These are phyloP conservation scores for Inonotus obliquus DNA, from an alignment of 1,284 basidiomycete genomes.

Conservation along the genomic window DNA sequence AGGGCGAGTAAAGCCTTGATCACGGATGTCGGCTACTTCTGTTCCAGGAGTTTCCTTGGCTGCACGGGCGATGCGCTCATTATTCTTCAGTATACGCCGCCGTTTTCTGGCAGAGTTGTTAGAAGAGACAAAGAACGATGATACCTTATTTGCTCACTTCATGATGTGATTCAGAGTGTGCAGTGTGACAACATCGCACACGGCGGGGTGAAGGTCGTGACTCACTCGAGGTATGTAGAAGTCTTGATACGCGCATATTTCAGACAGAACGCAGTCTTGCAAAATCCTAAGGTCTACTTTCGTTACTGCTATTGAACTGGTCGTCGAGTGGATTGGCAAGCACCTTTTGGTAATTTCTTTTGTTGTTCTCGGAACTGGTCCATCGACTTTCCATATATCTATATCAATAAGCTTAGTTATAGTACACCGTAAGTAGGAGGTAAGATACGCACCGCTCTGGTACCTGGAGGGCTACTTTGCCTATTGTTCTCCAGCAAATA, in stretches of 20 bases:
- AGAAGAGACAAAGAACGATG: not conserved
- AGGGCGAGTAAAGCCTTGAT: constrained; percentile 97
- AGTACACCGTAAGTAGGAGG: not conserved
- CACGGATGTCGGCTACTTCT: constrained; percentile 62
- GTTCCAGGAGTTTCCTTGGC: constrained; percentile 46
- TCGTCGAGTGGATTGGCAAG: constrained; percentile 17
- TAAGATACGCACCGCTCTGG: constrained; percentile 26
- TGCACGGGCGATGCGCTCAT: constrained; percentile 77
- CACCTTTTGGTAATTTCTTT: constrained; percentile 49
- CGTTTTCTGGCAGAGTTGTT: constrained; percentile 64
- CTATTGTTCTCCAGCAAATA: constrained; percentile 41
- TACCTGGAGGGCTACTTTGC: constrained; percentile 25
- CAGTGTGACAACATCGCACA: constrained; percentile 65
- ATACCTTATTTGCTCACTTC: constrained; percentile 46
- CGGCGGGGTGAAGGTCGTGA: constrained; percentile 45
- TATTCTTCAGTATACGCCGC: constrained; percentile 90
- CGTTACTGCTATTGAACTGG: constrained; percentile 19
- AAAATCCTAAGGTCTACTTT: constrained; percentile 46
- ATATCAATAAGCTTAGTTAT: constrained; percentile 12
- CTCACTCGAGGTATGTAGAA: constrained; percentile 64
- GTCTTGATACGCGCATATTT: constrained; percentile 67
- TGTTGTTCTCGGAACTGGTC: constrained; percentile 50
- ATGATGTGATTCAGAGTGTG: constrained; percentile 84
- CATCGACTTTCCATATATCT: constrained; percentile 63
- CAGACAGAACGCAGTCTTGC: constrained; percentile 61